Conservation (phyloP, 176 grass and related monocot species). For the Otatea glauca region DNA sequence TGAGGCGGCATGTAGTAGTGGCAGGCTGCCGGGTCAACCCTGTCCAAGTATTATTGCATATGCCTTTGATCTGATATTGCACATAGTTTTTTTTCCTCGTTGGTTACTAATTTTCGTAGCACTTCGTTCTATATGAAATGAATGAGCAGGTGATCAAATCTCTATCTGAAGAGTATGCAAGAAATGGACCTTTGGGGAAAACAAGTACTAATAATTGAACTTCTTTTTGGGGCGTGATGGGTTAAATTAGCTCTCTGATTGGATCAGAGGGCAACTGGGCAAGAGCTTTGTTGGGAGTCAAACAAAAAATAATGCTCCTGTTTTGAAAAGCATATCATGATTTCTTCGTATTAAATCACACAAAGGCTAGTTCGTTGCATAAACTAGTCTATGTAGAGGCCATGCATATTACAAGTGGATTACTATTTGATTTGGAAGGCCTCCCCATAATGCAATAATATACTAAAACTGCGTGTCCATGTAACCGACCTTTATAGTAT, state of each 20-base stretch:
- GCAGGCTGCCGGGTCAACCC: conserved; percentile 49
- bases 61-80: not conserved
- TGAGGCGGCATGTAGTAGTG: not conserved
- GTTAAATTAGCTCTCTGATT: conserved; percentile 46
- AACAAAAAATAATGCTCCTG: conserved; percentile 36
- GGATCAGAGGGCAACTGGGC: not conserved
- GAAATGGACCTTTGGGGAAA: conserved; percentile 37
- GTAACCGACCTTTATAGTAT: not conserved
- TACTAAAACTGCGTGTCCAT: not conserved
- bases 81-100: not conserved
- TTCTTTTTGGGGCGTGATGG: not conserved
- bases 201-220: conserved; percentile 35
- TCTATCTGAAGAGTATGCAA: not conserved
- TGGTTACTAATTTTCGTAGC: not conserved
- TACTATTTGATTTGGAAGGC: not conserved
- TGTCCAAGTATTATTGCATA: conserved; percentile 44
- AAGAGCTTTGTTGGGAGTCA: conserved; percentile 35
- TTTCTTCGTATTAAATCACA: not conserved
- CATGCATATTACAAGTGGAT: not conserved
- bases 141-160: conserved; percentile 4
- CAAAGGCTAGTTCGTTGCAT: not conserved
- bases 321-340: conserved; percentile 23
- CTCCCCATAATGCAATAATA: not conserved
- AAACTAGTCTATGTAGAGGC: not conserved
- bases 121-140: not conserved